Evolutionary conservation across 2,329 filamentous ascomycete species (phyloP), one percentile per base, ranked within the genome.

Genomic region (Gremmenia infestans): DNA sequence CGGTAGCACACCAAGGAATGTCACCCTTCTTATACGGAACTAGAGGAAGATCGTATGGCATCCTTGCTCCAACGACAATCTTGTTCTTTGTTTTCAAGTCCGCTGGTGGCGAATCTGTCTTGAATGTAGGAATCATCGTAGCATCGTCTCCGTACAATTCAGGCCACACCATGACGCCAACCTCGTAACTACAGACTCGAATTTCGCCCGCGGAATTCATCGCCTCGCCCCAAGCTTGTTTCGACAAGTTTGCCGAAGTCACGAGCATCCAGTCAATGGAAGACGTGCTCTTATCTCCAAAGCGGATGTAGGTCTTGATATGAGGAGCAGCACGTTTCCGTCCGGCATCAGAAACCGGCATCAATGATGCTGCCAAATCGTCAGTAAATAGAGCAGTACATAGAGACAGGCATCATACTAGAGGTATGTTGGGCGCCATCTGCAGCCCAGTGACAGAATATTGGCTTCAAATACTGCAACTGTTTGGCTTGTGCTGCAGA

Each of bases 241-340:
- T 93, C 1, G 89, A 94, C 2, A 96, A 71, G 63, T 96, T 96
- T n/a, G 91, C 91, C n/a, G 89, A 94, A 0, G 90, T 95, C 2
- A 95, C 70, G 60, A 96, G 77, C 1, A 89, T 90, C 92, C 91
- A 96, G 67, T 94, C 88, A 40, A 95, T 85, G 1, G 65, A 68
- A 17, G 73, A 66, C n/a, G 70, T 53, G 7, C 11, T 50, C 19
- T 43, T 32, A 51, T 69, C 62, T 52, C 74, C 72, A 62, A 79
- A 91, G 4, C 88, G 82, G 46, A 92, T 84, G 66, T 94, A 96
- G 0, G 91, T 96, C 70, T 96, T 96, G 68, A 96, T 88, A 64
- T 96, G 91, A 0, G 91, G 91, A 0, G 90, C 89, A 17, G 90
- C 91, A 32, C 83, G 78, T 48, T 81, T 76, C 53, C 88, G 77